A percentile compares a stretch with the other conserved stretches of the same genome.
Evolutionary conservation across 148 eudicot species (phyloP).

Genomic region (Chenopodium formosanum): DNA sequence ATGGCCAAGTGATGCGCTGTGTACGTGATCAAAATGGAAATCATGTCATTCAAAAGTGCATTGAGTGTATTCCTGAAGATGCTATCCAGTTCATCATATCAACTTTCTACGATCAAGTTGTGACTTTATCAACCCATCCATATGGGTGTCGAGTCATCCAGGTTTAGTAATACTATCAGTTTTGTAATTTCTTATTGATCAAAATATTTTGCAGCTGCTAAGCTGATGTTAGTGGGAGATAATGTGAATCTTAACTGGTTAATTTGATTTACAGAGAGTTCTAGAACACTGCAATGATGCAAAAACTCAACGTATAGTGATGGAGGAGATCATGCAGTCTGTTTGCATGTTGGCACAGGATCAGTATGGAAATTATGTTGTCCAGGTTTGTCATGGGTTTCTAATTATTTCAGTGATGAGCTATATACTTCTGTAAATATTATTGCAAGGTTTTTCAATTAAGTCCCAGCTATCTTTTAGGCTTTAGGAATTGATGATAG

Average conservation of each 20-base stretch:
- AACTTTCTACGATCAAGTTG: conserved; percentile 76
- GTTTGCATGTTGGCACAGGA: conserved; percentile 77
- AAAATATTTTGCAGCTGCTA: neutral
- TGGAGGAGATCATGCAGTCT: conserved; percentile 78
- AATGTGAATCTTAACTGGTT: conserved; percentile 15
- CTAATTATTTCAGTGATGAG: neutral
- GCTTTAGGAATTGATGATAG: neutral
- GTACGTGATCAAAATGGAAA: conserved; percentile 96
- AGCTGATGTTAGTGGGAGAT: neutral
- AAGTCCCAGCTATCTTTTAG: neutral
- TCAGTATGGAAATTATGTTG: conserved; percentile 85
- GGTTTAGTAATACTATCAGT: conserved; percentile 23
- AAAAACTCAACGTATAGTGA: conserved; percentile 61
- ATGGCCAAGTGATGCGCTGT: conserved; percentile 86
- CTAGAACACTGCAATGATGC: conserved; percentile 82
- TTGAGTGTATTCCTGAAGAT: conserved; percentile 80
- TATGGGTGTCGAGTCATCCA: conserved; percentile 97
- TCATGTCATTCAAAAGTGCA: conserved; percentile 91
- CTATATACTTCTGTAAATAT: neutral
- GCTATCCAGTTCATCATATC: conserved; percentile 71
- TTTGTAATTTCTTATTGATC: neutral
- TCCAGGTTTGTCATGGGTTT: conserved; percentile 50
- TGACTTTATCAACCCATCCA: conserved; percentile 80
- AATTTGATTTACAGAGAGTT: conserved; percentile 60
- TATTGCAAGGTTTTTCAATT: neutral